Percentiles rank a stretch among this genome's conserved stretches.
phyloP scores from a whole-genome alignment of 2,329 filamentous ascomycete genomes.

The Xylaria digitata region DNA sequence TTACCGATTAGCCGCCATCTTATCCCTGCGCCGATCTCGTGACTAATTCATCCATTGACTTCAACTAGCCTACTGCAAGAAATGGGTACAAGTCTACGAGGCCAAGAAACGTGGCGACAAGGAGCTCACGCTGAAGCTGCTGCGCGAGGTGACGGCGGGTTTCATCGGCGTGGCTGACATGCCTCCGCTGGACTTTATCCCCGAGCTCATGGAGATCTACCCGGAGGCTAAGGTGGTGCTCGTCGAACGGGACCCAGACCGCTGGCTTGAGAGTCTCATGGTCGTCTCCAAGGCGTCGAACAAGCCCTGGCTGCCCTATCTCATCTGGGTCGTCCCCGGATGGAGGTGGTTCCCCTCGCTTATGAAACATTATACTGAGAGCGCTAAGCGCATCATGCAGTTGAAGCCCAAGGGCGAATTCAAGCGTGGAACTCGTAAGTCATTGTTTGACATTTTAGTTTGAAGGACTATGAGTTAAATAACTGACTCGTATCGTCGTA shows the following conservation, averaged over 20 bases:
- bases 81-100: conserved; percentile 35
- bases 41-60: not conserved
- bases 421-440: conserved; percentile 27
- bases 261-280: conserved; percentile 52
- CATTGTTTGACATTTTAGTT: not conserved
- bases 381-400: conserved; percentile 21
- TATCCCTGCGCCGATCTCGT: not conserved
- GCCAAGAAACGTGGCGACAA: conserved; percentile 41
- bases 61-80: conserved; percentile 33
- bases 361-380: conserved; percentile 15
- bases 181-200: conserved; percentile 56
- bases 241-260: conserved; percentile 52
- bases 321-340: conserved; percentile 34
- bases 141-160: conserved; percentile 54
- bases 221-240: conserved; percentile 61
- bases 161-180: conserved; percentile 61
- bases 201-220: conserved; percentile 60
- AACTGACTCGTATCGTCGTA: not conserved
- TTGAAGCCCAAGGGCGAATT: conserved; percentile 24
- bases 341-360: conserved; percentile 36
- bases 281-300: conserved; percentile 36
- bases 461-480: too few species aligned
- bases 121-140: conserved; percentile 46
- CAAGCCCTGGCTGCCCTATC: conserved; percentile 36
- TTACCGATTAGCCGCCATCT: not conserved